Conservation (phyloP, 352 stramenopile species). For the Phytophthora sansomeana region DNA sequence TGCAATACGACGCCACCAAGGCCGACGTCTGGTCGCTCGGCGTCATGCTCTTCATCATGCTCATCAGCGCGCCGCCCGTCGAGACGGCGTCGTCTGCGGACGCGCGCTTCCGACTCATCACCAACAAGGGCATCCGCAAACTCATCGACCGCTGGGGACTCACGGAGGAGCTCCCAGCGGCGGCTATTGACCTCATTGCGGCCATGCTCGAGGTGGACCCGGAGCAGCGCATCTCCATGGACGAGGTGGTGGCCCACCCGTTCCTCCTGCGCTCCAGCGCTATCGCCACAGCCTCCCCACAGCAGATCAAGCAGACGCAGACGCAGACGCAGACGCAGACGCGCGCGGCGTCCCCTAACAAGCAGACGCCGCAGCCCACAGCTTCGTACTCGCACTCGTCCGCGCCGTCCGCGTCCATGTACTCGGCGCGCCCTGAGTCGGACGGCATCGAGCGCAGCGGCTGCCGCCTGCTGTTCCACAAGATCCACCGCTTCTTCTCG, state of each 20-base stretch:
- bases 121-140: slow-evolving; percentile 60
- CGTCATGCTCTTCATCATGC: slow-evolving; percentile 89
- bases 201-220: slow-evolving; percentile 73
- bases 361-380: slow-evolving; percentile 29
- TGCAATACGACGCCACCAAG: slow-evolving; percentile 76
- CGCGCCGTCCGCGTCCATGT: slow-evolving; percentile 33
- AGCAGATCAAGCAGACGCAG: slow-evolving; percentile 20
- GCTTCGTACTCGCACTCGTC: slow-evolving; percentile 37
- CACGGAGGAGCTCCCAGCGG: slow-evolving; percentile 54
- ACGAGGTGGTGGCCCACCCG: slow-evolving; percentile 65
- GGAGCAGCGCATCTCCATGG: slow-evolving; percentile 62
- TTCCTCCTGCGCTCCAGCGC: slow-evolving; percentile 51
- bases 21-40: slow-evolving; percentile 88
- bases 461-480: slow-evolving; percentile 45
- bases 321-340: too few species aligned
- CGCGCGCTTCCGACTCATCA: slow-evolving; percentile 73
- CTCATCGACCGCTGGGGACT: slow-evolving; percentile 78
- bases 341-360: slow-evolving; percentile 15
- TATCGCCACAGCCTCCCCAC: slow-evolving; percentile 15
- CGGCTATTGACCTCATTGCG: slow-evolving; percentile 69
- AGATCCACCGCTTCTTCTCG: slow-evolving; percentile 57
- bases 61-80: slow-evolving; percentile 70
- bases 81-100: slow-evolving; percentile 64
- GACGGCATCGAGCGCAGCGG: slow-evolving; percentile 36
- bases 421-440: slow-evolving; percentile 31